Percentiles rank a stretch among this genome's conserved stretches.
These are phyloP conservation scores for Theobroma grandiflorum DNA, from an alignment of 441 rosid genomes.

Conservation along the genomic window DNA sequence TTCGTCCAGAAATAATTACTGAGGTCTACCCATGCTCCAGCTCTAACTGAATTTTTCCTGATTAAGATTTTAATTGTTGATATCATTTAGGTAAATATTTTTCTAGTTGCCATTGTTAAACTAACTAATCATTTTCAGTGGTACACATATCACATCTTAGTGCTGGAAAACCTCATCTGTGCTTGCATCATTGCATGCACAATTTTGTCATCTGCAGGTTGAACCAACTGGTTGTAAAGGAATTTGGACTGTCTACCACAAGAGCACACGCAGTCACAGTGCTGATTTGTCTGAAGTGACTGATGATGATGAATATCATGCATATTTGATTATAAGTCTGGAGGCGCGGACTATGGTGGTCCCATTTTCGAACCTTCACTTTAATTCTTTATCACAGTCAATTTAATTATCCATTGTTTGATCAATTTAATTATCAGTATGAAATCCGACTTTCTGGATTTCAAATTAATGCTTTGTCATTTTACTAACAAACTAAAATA, in stretches of 20 bases:
- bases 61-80: no score
- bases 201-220: constrained; percentile 60
- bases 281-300: constrained; percentile 77
- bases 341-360: constrained; percentile 96
- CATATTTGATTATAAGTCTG: constrained; percentile 96
- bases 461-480: no score
- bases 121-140: no score
- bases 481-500: neutral
- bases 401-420: neutral
- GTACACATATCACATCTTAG: no score
- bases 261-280: constrained; percentile 75
- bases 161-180: constrained; percentile 2
- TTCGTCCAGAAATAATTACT: no score
- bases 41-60: no score
- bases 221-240: constrained; percentile 97
- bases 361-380: constrained; percentile 26
- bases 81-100: no score
- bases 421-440: constrained; percentile 2
- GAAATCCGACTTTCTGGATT: neutral
- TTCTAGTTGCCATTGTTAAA: no score
- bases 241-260: constrained; percentile 99
- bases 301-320: constrained; percentile 89
- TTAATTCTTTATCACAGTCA: constrained; percentile 13
- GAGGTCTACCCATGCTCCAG: no score
- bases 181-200: constrained; percentile 2